Evolutionary conservation across 331 rosid genomes (phyloP).

Genomic region (Quercus phellos): DNA sequence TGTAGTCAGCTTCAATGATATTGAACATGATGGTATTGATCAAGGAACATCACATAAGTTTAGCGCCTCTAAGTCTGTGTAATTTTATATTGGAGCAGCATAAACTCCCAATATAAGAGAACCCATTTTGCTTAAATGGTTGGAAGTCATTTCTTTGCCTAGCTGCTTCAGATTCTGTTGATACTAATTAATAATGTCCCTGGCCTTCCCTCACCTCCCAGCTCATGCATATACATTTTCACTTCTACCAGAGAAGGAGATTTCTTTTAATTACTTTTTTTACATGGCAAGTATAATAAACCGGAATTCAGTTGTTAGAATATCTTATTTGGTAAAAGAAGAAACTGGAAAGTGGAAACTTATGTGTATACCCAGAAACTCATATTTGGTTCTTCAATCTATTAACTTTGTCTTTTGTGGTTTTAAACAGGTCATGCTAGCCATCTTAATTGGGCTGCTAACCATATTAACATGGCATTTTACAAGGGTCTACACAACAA

Average conservation of each 20-base stretch:
- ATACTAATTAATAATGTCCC: neutral
- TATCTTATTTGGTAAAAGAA: neutral
- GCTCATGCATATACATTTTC: too few species aligned
- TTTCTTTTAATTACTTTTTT: too few species aligned
- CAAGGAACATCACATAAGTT: neutral
- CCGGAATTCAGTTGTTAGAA: neutral
- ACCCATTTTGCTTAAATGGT: neutral
- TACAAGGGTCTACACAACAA: conserved; percentile 78
- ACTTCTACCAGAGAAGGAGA: too few species aligned
- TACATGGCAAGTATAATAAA: too few species aligned
- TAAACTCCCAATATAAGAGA: too few species aligned
- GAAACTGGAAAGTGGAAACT: neutral
- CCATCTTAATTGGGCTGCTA: conserved; percentile 84
- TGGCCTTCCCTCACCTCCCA: neutral
- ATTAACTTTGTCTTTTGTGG: neutral
- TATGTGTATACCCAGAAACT: neutral
- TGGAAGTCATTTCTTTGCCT: neutral
- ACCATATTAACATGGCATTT: conserved; percentile 98
- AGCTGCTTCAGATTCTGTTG: neutral
- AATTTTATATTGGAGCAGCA: too few species aligned
- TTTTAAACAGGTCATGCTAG: conserved; percentile 77
- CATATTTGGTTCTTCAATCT: neutral
- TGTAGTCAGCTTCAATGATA: neutral
- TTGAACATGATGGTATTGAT: neutral
- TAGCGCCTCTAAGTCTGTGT: too few species aligned